Percentiles rank a stretch among this genome's conserved stretches.
Conservation (phyloP, 2,329 filamentous ascomycete genomes). For the Cadophora sp. region DNA sequence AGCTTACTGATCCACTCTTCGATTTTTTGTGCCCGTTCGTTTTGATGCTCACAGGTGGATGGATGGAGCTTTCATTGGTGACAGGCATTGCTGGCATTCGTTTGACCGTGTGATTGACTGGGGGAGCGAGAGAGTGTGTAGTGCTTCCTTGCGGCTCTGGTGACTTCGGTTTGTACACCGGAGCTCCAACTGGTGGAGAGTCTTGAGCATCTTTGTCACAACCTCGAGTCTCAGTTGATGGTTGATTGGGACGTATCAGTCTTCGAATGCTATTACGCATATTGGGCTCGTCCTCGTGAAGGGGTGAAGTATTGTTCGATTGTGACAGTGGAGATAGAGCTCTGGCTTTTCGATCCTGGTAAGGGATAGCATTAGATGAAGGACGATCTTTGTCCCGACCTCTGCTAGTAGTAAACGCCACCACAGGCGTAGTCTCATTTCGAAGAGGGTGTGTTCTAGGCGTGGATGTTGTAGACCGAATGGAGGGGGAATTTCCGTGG, state of each 20-base stretch:
- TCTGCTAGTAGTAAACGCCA: slow-evolving; percentile 22
- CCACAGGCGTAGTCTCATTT: slow-evolving; percentile 22
- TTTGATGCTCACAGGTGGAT: slow-evolving; percentile 5
- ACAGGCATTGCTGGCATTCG: slow-evolving; percentile 17
- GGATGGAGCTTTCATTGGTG: background rate
- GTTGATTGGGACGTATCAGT: background rate
- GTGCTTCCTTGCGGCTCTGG: slow-evolving; percentile 4
- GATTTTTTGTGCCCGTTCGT: slow-evolving; percentile 13
- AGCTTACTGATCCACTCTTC: slow-evolving; percentile 26
- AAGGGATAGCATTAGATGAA: slow-evolving; percentile 11
- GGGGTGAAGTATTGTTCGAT: slow-evolving; percentile 5
- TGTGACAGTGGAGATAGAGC: slow-evolving; percentile 24
- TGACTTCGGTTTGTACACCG: background rate
- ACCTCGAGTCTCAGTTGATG: slow-evolving; percentile 17
- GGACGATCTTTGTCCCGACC: slow-evolving; percentile 22
- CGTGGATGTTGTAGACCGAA: slow-evolving; percentile 14
- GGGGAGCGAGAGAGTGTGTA: background rate
- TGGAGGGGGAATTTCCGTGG: slow-evolving; percentile 15
- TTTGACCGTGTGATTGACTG: slow-evolving; percentile 17
- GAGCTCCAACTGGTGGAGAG: slow-evolving; percentile 14
- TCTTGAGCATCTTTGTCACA: slow-evolving; percentile 2
- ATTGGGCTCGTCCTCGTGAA: slow-evolving; percentile 15
- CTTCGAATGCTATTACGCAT: slow-evolving; percentile 18
- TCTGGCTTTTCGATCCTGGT: slow-evolving; percentile 13
- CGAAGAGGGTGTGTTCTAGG: slow-evolving; percentile 21